Percentiles rank a stretch among this genome's conserved stretches.
These are phyloP conservation scores for Podila clonocystis DNA, from an alignment of 192 early-diverging fungal species.

Conservation along the genomic window DNA sequence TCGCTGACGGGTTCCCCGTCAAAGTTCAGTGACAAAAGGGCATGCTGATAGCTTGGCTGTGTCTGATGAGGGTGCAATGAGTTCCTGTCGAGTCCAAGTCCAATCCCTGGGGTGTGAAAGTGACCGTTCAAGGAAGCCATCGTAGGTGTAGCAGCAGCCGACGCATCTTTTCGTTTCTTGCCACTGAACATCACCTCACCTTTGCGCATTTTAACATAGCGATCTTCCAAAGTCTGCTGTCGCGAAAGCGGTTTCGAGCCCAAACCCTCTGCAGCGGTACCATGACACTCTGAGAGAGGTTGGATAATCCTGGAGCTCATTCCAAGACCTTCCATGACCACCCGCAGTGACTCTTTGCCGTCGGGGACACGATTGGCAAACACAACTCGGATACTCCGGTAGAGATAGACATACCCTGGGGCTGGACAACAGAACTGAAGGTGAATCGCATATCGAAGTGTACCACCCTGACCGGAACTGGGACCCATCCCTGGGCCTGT, in stretches of 20 bases:
- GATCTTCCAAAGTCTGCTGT: conserved; percentile 22
- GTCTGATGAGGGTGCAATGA: too few species aligned
- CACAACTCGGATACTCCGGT: conserved; percentile 74
- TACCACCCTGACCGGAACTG: conserved; percentile 15
- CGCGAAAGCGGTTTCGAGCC: not conserved
- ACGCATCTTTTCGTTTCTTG: conserved; percentile 26
- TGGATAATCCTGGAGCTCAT: conserved; percentile 57
- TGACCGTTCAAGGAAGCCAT: not conserved
- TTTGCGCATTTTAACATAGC: conserved; percentile 45
- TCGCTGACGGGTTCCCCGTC: too few species aligned
- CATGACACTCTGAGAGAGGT: conserved; percentile 5
- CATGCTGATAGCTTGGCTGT: too few species aligned
- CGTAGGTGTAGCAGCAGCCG: not conserved
- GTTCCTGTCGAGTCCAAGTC: not conserved
- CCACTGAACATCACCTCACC: conserved; percentile 32
- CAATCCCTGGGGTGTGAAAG: not conserved
- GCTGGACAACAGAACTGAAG: conserved; percentile 71
- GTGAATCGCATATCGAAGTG: conserved; percentile 81
- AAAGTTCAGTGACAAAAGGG: too few species aligned
- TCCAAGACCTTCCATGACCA: conserved; percentile 70
- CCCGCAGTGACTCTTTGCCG: conserved; percentile 68
- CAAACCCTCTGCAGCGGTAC: not conserved
- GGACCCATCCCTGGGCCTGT: conserved; percentile 32
- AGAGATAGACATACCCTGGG: conserved; percentile 69
- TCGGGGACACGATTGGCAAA: conserved; percentile 75